These are phyloP conservation scores for Ramularia collo-cygni DNA, from an alignment of 2,329 filamentous ascomycete genomes.

Conservation along the genomic window DNA sequence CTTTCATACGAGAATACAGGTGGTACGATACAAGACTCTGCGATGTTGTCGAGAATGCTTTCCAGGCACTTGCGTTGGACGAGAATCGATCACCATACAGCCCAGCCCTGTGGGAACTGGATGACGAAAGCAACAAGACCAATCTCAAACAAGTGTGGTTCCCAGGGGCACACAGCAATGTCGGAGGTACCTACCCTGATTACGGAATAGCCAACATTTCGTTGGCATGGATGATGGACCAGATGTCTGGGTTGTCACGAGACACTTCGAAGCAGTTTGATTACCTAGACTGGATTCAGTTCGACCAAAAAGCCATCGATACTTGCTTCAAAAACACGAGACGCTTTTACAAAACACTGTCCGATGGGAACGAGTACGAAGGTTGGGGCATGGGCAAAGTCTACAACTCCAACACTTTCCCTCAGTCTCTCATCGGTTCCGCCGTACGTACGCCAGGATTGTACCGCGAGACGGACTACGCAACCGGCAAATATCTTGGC, in stretches of 20 bases:
- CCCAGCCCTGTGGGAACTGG: conserved; percentile 44
- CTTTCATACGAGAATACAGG: conserved; percentile 27
- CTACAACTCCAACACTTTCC: conserved; percentile 31
- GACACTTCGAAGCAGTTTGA: conserved; percentile 18
- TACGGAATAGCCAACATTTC: conserved; percentile 30
- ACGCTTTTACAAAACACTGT: conserved; percentile 17
- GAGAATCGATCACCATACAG: conserved; percentile 46
- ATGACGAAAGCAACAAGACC: conserved; percentile 19
- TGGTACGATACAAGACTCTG: conserved; percentile 32
- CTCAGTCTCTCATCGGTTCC: conserved; percentile 25
- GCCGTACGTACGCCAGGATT: conserved; percentile 25
- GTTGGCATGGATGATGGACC: conserved; percentile 38
- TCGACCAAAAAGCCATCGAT: conserved; percentile 29
- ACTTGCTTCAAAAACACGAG: conserved; percentile 23
- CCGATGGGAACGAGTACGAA: conserved; percentile 14
- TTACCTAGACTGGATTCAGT: conserved; percentile 29
- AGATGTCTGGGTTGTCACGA: conserved; percentile 27
- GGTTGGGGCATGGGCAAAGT: conserved; percentile 30
- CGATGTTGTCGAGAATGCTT: conserved; percentile 45
- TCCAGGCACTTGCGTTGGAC: conserved; percentile 50
- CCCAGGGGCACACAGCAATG: conserved; percentile 47
- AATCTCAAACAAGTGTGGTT: conserved; percentile 51
- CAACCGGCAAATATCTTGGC: conserved; percentile 20
- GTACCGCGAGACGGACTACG: conserved; percentile 26
- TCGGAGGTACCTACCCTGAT: conserved; percentile 41